Conservation (phyloP, 2,329 filamentous ascomycete species). For the Phialemonium atrogriseum region DNA sequence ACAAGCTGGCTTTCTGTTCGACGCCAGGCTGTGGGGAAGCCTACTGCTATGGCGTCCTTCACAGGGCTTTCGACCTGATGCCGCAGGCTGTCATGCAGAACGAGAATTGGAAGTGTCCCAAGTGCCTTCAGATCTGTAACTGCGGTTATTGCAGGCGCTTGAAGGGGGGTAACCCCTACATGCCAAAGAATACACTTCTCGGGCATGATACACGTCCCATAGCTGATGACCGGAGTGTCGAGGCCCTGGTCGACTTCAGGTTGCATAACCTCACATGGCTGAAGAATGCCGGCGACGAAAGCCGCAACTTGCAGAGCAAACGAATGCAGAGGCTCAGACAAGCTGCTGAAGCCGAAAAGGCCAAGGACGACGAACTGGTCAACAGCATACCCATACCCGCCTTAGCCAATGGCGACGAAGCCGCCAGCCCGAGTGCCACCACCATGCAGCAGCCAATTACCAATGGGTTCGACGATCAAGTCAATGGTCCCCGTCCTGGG, state of each 20-base stretch:
- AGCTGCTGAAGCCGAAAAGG: constrained; percentile 49
- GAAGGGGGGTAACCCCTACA: constrained; percentile 69
- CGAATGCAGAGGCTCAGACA: constrained; percentile 49
- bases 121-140: constrained; percentile 78
- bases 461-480: constrained; percentile 23
- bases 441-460: constrained; percentile 16
- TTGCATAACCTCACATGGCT: constrained; percentile 84
- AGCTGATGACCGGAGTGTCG: constrained; percentile 84
- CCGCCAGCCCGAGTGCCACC: constrained; percentile 20
- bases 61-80: constrained; percentile 83
- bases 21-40: constrained; percentile 59
- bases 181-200: constrained; percentile 77
- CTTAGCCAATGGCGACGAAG: constrained; percentile 14
- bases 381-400: constrained; percentile 12
- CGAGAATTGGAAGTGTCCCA: constrained; percentile 80
- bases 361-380: constrained; percentile 28
- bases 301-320: constrained; percentile 46
- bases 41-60: constrained; percentile 92
- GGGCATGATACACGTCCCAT: constrained; percentile 88
- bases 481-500: constrained; percentile 21
- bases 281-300: constrained; percentile 48
- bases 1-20: constrained; percentile 77
- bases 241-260: constrained; percentile 84
- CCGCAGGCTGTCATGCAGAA: constrained; percentile 76
- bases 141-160: constrained; percentile 67